Conservation (phyloP, 176 grass and related monocot genomes). For the Pontederia paniculata region DNA sequence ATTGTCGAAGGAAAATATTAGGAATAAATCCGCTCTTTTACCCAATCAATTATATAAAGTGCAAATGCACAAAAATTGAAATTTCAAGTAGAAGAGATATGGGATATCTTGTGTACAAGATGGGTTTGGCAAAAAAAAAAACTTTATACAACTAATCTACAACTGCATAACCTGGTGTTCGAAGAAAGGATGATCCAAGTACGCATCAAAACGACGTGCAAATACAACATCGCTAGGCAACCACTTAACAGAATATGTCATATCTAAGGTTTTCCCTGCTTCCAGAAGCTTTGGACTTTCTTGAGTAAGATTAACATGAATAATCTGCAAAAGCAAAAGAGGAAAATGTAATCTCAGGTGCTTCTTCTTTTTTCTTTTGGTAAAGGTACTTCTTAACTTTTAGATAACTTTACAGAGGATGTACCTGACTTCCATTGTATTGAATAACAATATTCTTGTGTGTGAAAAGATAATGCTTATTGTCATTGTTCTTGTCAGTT, state of each 20-base stretch:
- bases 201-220: not conserved
- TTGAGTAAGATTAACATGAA: not conserved
- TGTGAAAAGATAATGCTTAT: slow-evolving; percentile 5
- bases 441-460: slow-evolving; percentile 1
- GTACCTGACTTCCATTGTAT: not conserved
- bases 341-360: not conserved
- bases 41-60: too few relatives aligned
- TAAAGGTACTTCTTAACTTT: too few relatives aligned
- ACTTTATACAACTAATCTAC: not conserved
- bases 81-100: too few relatives aligned
- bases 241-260: not conserved
- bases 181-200: slow-evolving; percentile 2
- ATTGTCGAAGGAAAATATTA: too few relatives aligned
- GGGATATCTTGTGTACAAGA: too few relatives aligned
- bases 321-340: not conserved
- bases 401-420: not conserved
- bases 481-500: not conserved
- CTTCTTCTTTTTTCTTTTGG: too few relatives aligned
- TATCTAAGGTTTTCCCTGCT: not conserved
- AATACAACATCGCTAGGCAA: not conserved
- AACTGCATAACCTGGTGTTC: not conserved
- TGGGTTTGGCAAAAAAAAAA: too few relatives aligned
- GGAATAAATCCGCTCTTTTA: too few relatives aligned
- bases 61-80: too few relatives aligned
- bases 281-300: slow-evolving; percentile 1